A percentile compares a stretch with the other conserved stretches of the same genome.
phyloP scores from a whole-genome alignment of 495 filamentous ascomycete species.

The Penicillium manginii region DNA sequence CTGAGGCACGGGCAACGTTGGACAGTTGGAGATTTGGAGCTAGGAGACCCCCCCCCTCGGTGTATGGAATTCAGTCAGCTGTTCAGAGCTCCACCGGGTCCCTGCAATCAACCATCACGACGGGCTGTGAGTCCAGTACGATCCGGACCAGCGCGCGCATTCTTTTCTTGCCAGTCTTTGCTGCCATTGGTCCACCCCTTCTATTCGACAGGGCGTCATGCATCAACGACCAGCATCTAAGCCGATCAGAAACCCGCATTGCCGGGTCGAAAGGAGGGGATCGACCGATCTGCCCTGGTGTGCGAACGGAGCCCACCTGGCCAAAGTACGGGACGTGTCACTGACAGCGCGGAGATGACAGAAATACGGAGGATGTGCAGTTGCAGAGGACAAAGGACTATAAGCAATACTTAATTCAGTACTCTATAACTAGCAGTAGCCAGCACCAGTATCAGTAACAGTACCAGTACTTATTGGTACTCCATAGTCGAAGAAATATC shows the following conservation, averaged over 20 bases:
- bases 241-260: conserved; percentile 32
- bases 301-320: conserved; percentile 9
- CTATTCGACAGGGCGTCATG: conserved; percentile 18
- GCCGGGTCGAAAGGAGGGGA: conserved; percentile 17
- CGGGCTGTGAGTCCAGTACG: conserved; percentile 15
- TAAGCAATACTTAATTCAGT: too few species aligned
- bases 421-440: too few species aligned
- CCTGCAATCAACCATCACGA: conserved; percentile 24
- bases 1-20: conserved; percentile 12
- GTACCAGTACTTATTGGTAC: too few species aligned
- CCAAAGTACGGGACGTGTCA: not conserved
- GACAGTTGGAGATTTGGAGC: too few species aligned
- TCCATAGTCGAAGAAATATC: too few species aligned
- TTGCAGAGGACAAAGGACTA: too few species aligned
- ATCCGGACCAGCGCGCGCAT: conserved; percentile 14
- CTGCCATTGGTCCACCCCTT: conserved; percentile 19
- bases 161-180: conserved; percentile 6
- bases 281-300: conserved; percentile 16
- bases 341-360: not conserved
- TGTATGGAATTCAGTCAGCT: not conserved
- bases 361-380: too few species aligned
- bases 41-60: too few species aligned
- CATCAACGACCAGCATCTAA: conserved; percentile 29
- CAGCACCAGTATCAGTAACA: too few species aligned
- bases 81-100: conserved; percentile 24